Evolutionary conservation across 306 rosid genomes (phyloP).

Genomic region (Lithocarpus polystachyus): DNA sequence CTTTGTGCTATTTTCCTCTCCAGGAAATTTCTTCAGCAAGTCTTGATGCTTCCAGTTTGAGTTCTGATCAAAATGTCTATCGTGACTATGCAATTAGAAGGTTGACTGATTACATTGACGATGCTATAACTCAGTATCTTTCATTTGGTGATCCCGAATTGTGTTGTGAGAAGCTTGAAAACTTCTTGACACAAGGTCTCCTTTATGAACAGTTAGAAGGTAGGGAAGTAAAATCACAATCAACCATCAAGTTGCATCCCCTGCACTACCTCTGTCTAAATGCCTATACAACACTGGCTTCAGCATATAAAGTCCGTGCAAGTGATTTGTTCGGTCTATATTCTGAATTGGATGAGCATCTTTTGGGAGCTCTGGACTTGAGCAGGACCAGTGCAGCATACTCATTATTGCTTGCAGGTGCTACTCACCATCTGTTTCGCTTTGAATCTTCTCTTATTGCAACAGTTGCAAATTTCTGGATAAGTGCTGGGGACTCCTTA

Average conservation of each 20-base stretch:
- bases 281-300: constrained; percentile 66
- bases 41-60: constrained; percentile 24
- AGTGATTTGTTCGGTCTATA: constrained; percentile 29
- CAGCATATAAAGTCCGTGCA: constrained; percentile 60
- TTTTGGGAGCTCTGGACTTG: constrained; percentile 35
- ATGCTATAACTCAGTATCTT: constrained; percentile 55
- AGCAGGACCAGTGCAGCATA: constrained; percentile 64
- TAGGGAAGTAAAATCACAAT: constrained; percentile 25
- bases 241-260: constrained; percentile 55
- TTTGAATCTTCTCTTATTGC: constrained; percentile 64
- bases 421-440: constrained; percentile 62
- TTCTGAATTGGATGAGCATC: constrained; percentile 28
- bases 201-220: constrained; percentile 26
- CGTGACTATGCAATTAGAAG: constrained; percentile 28
- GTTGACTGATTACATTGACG: constrained; percentile 43
- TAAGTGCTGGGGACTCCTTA: constrained; percentile 68
- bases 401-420: constrained; percentile 67
- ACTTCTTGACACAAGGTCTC: constrained; percentile 48
- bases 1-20: constrained; percentile 9
- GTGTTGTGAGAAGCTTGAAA: constrained; percentile 59
- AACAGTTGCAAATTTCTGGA: constrained; percentile 68
- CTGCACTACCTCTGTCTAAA: constrained; percentile 58
- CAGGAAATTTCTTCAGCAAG: constrained; percentile 53
- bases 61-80: constrained; percentile 18
- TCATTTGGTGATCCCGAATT: constrained; percentile 47